phyloP scores from a whole-genome alignment of 805 yeast genomes.

The fission yeast (Schizosaccharomyces pombe) region ASM294v3 CU329670.1:1823001-1823500 shows the following conservation, averaged over 20 bases:
- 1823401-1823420: too few species aligned
- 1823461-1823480: too few species aligned
- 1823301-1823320: neutral
- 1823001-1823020: conserved; percentile 19
- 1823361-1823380: too few species aligned
- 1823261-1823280: neutral
- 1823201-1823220: neutral
- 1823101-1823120: conserved; percentile 1
- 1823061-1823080: neutral
- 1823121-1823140: neutral
- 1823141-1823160: neutral
- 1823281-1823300: neutral
- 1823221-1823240: neutral
- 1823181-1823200: neutral
- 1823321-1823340: too few species aligned
- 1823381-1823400: too few species aligned
- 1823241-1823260: neutral
- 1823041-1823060: neutral
- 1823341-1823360: too few species aligned
- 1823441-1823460: too few species aligned
- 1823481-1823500: too few species aligned
- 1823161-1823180: neutral
- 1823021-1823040: conserved; percentile 17
- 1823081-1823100: neutral
- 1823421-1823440: too few species aligned